Base-by-base conservation (phyloP, 2,329 filamentous ascomycete species). In the Gnomoniopsis smithogilvyi region DNA sequence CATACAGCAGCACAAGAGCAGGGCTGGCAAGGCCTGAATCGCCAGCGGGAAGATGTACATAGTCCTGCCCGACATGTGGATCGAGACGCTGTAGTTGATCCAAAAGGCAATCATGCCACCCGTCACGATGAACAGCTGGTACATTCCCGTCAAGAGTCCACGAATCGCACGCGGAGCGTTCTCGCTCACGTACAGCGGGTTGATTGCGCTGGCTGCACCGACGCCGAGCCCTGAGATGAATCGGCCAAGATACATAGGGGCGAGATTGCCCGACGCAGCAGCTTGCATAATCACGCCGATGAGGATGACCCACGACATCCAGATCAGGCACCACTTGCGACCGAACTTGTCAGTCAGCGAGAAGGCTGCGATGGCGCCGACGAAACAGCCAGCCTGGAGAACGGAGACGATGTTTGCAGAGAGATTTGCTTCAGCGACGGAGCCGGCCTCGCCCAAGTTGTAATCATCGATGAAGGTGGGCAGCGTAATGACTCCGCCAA, bases 401-500 rank as follows among this genome's bases (percentile, higher is more conserved):
- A 60, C 62, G 6, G 66, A 65, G 2, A 68, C 64, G n/a, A 68
- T 59, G 56, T 68, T 66, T 56, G 64, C 63, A 10, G 63, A 63
- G 24, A 67, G 61, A 61, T 66, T 64, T 51, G 64, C 62, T 21
- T 58, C 56, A 41, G 51, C 60, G 24, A 59, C 54, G 14, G 30
- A 43, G 24, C 26, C 21, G 26, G 41, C 26, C 38, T 38, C 41
- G 45, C 54, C 58, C 3, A 60, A 43, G 12, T 65, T 77, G 48
- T 73, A 86, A 81, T 69, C 61, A 65, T 80, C 76, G 68, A 88
- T 41, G 55, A 67, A 89, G 7, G 79, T 76, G 3, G 75, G 68
- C 65, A 89, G 76, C 10, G 81, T 83, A 33, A 89, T 78, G 45
- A 89, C 84, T 65, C 86, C 86, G 24, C 86, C 85, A 61, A 89